Evolutionary conservation across 805 yeast genomes (phyloP).

Genomic region (Lipomyces yamanashiensis): DNA sequence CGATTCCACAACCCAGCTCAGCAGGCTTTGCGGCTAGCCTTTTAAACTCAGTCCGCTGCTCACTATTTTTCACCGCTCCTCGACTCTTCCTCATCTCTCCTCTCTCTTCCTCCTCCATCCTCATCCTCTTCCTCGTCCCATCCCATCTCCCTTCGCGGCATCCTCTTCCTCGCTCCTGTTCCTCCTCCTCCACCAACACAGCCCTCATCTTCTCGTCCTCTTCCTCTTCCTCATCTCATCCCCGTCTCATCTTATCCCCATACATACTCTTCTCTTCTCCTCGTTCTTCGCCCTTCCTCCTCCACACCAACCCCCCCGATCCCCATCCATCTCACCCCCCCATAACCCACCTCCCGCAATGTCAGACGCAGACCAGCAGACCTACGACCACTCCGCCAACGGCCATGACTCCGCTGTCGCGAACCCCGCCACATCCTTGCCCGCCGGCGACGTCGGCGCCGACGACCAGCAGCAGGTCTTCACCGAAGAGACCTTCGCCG

Average conservation of each 20-base stretch:
- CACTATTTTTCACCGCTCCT: constrained; percentile 1
- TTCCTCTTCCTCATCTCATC: background rate
- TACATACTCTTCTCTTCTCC: too few species aligned
- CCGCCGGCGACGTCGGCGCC: constrained; percentile 7
- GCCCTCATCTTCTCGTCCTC: background rate
- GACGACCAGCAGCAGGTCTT: constrained; percentile 4
- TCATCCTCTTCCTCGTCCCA: background rate
- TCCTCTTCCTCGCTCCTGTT: constrained; percentile 2
- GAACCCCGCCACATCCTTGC: too few species aligned
- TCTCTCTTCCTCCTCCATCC: background rate
- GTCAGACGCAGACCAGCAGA: constrained; percentile 25
- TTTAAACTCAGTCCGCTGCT: background rate
- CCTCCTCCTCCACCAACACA: background rate
- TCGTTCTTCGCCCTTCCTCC: background rate
- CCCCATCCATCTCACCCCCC: background rate
- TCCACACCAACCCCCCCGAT: background rate
- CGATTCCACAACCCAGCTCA: too few species aligned
- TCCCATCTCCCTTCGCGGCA: background rate
- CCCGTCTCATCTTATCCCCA: too few species aligned
- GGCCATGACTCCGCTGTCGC: background rate
- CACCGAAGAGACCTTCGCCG: constrained; percentile 27
- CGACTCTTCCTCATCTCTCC: constrained; percentile 6
- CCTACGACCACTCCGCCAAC: constrained; percentile 18
- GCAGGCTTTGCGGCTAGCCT: background rate
- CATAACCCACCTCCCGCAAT: constrained; percentile 2